These are phyloP conservation scores for Fusarium albosuccineum DNA, from an alignment of 2,329 filamentous ascomycete species.

Conservation along the genomic window DNA sequence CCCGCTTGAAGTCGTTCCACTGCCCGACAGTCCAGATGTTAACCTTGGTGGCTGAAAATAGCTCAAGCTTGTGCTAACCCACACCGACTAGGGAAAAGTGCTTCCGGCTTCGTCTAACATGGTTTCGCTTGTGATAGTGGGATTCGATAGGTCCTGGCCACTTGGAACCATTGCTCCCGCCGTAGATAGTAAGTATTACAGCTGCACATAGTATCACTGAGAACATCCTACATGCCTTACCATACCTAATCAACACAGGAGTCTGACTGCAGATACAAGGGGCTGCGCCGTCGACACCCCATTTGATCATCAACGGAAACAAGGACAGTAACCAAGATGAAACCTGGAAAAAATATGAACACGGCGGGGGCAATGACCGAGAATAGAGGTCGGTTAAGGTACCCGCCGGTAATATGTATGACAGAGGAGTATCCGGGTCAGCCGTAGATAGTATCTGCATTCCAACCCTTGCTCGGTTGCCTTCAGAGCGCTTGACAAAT, in stretches of 20 bases:
- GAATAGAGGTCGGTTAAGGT: constrained; percentile 30
- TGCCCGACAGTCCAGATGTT: constrained; percentile 2
- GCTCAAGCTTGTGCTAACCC: constrained; percentile 15
- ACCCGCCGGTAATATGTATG: constrained; percentile 14
- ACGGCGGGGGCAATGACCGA: constrained; percentile 3
- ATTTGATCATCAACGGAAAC: not conserved
- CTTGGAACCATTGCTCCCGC: constrained; percentile 3
- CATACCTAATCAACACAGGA: not conserved
- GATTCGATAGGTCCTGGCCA: not conserved
- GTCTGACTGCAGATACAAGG: constrained; percentile 9
- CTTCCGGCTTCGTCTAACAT: constrained; percentile 1
- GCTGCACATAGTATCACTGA: not conserved
- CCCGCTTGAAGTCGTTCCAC: not conserved
- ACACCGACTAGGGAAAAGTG: not conserved
- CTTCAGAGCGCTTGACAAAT: constrained; percentile 1
- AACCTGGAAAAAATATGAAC: constrained; percentile 22
- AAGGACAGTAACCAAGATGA: not conserved
- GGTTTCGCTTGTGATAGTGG: constrained; percentile 2
- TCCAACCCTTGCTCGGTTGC: constrained; percentile 21
- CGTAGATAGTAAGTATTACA: constrained; percentile 21
- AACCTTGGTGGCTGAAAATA: constrained; percentile 21
- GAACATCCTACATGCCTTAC: constrained; percentile 17
- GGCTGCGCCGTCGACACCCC: constrained; percentile 11
- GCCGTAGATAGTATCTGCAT: constrained; percentile 12
- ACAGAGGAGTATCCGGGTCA: constrained; percentile 1